Evolutionary conservation across 1,284 basidiomycete genomes (phyloP), one percentile per base, ranked within the genome.

Genomic region (Ustilago cynodontis): DNA sequence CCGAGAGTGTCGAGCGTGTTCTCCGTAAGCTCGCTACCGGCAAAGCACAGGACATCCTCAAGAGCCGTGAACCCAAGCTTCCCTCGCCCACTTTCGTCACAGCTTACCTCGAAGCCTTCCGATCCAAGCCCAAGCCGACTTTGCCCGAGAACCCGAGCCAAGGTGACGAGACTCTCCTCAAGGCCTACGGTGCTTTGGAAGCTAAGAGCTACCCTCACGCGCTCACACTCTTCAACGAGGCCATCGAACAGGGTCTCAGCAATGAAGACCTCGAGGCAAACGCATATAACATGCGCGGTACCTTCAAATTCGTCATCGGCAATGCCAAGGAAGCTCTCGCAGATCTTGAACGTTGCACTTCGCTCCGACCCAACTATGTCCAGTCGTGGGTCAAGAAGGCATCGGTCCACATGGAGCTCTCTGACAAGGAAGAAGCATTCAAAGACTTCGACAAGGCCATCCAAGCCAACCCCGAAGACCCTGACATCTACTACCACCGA

Each of bases 401-500:
- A 9, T 94, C 92, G 81, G 95, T 99, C 51, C 90, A 97, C 87
- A 98, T 99, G 95, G 97, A 99, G 86, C 92, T 97, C 78, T 78
- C 79, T 50, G 82, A 84, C 60, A 76, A 78, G 66, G 88, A 90
- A 28, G 91, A 90, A 74, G 93, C 95, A 1, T 95, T 98, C 87
- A 90, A 92, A 76, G 94, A 93, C 87, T 98, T 98, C 86, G 94
- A 96, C 65, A 89, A 92, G 70, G 97, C 97, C 1, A 92, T 95
- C 83, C 89, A 90, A 85, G 90, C 93, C 78, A 92, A 98, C 83
- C 87, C 92, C 6, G 88, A 91, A 58, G 95, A 99, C 87, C 92
- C 96, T 0, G 97, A 99, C 87, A 95, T 98, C 72, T 99, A 95
- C 89, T 99, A 99, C 88, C 97, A 99, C 87, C 94, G 96, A 79